phyloP scores from a whole-genome alignment of 306 rosid species.

The Begonia peltatifolia region DNA sequence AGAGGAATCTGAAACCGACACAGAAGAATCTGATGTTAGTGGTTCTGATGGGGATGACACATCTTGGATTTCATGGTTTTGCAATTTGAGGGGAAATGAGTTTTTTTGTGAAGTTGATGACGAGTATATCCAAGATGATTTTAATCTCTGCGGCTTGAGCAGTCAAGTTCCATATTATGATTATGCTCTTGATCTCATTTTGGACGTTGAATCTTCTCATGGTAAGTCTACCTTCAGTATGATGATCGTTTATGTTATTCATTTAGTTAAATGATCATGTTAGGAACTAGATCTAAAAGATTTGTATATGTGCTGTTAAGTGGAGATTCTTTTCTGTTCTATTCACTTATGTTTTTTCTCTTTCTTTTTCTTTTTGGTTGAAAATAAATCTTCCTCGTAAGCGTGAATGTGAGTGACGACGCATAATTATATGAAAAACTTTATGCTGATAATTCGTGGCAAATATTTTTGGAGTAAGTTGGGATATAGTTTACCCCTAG shows the following conservation, averaged over 20 bases:
- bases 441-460: no score
- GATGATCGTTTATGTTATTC: background rate
- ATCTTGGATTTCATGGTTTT: slow-evolving; percentile 97
- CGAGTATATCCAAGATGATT: slow-evolving; percentile 92
- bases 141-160: slow-evolving; percentile 90
- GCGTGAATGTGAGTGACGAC: no score
- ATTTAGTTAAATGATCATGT: no score
- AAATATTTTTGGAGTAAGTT: no score
- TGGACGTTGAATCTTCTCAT: slow-evolving; percentile 96
- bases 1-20: slow-evolving; percentile 96
- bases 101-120: slow-evolving; percentile 97
- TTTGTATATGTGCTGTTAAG: no score
- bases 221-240: slow-evolving; percentile 27
- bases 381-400: no score
- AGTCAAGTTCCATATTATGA: slow-evolving; percentile 99
- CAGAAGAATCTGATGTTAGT: slow-evolving; percentile 95
- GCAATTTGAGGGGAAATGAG: slow-evolving; percentile 94
- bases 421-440: no score
- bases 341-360: no score
- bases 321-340: no score
- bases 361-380: no score
- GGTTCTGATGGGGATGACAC: slow-evolving; percentile 98
- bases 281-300: no score
- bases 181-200: slow-evolving; percentile 90
- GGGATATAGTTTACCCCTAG: no score